Conservation (phyloP, 208 protist species). For the Leishmania braziliensis region DNA sequence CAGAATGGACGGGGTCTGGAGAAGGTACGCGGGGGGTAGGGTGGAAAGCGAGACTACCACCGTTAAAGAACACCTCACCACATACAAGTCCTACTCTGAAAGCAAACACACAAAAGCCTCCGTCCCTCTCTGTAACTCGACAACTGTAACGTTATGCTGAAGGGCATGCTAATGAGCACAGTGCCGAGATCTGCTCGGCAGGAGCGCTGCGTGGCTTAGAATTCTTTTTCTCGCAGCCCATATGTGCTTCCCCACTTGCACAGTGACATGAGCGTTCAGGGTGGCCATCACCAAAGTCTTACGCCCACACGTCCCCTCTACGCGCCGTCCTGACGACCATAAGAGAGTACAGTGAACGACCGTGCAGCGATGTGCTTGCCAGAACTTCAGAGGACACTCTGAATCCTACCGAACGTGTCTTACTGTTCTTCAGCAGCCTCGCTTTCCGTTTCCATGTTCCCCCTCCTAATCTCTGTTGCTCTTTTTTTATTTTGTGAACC, state of each 20-base stretch:
- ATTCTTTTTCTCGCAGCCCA: neutral
- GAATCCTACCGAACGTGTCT: neutral
- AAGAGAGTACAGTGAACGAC: neutral
- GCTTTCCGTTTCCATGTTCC: neutral
- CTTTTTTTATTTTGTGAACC: neutral
- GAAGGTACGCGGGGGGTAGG: neutral
- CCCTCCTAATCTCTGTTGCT: neutral
- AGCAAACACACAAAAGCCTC: neutral
- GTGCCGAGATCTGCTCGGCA: neutral
- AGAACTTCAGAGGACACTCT: neutral
- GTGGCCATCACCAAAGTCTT: neutral
- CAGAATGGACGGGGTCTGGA: neutral
- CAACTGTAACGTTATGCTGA: neutral
- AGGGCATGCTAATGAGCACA: neutral
- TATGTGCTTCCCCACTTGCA: neutral
- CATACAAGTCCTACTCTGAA: neutral
- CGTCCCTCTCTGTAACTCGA: neutral
- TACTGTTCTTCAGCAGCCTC: neutral
- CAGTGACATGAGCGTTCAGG: neutral
- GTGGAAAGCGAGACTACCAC: neutral
- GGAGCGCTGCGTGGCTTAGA: neutral
- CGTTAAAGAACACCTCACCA: neutral
- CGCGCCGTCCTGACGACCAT: neutral
- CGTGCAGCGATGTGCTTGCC: neutral
- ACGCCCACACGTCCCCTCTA: neutral